Base-by-base conservation (phyloP, 306 rosid genomes). In the Glycyrrhiza uralensis region DNA sequence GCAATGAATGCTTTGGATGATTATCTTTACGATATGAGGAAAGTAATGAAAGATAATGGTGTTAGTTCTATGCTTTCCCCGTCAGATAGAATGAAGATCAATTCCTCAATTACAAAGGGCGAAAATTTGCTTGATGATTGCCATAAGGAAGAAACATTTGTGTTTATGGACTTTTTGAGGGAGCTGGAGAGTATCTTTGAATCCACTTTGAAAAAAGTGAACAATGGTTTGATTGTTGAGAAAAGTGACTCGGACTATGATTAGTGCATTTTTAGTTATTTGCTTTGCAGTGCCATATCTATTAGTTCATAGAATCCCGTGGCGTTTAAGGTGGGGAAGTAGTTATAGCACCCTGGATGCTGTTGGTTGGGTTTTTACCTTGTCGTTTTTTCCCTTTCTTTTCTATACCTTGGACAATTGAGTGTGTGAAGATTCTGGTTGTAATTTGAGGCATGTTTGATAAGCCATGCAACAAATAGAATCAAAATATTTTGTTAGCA, bases 121-220 rank as follows among this genome's bases (percentile, higher is more conserved):
- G 12, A 0, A 11, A 3, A 1, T 6, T 63, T 63, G 33, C 35
- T 63, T 41, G 52, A 22, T 9, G 41, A 35, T 24, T 69, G 69
- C 60, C 79, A 51, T 32, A 79, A 62, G 2, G 76, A 58, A 0
- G 84, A 84, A 61, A 72, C 68, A 0, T 63, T 51, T 4, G 86
- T 75, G 77, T 76, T 81, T 3, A 86, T 76, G 26, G 64, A 64
- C 0, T 51, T 76, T 29, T 65, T 68, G 77, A 69, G 54, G 55
- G 84, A 82, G 67, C 60, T 87, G 0, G 49, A 79, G 49, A 59
- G 70, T 47, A 65, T 77, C 4, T 83, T 58, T 73, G 72, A 80
- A 14, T 83, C 87, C 4, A 63, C 75, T 10, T 68, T 85, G 23
- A 76, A 58, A 0, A 80, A 69, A 38, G 69, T 79, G 1, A 11